Percentiles rank a stretch among this genome's conserved stretches.
Evolutionary conservation across 2,329 filamentous ascomycete genomes (phyloP).

Genomic region (Emergomyces africanus): DNA sequence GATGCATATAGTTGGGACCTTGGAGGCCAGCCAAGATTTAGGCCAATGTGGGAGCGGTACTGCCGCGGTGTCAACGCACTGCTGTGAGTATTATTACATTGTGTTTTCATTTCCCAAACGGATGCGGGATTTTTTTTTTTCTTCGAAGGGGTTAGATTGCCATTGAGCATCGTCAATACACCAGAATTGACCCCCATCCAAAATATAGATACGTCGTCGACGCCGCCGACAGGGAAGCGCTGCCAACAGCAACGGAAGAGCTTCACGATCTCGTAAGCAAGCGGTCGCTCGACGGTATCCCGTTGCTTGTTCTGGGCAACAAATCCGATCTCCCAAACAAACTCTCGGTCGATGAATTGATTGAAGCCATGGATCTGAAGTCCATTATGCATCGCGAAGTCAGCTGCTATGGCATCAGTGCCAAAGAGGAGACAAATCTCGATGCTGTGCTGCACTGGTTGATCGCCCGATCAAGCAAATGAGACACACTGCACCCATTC

Average conservation of each 20-base stretch:
- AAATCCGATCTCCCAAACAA: constrained; percentile 92
- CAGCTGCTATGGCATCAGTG: constrained; percentile 96
- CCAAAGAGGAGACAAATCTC: constrained; percentile 96
- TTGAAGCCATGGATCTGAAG: constrained; percentile 83
- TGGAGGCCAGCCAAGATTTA: constrained; percentile 90
- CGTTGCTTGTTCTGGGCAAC: constrained; percentile 87
- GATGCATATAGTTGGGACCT: constrained; percentile 66
- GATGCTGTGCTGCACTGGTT: constrained; percentile 95
- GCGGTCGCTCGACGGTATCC: constrained; percentile 74
- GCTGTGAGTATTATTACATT: constrained; percentile 40
- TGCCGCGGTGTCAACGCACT: constrained; percentile 96
- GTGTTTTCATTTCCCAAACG: background rate
- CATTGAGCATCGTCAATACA: background rate
- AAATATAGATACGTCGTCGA: constrained; percentile 74
- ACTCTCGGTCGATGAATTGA: constrained; percentile 85
- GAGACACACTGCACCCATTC: constrained; percentile 6
- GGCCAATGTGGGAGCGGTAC: constrained; percentile 99
- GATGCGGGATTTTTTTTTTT: background rate
- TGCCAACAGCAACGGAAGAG: constrained; percentile 81
- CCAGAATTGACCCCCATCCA: background rate
- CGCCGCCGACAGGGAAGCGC: constrained; percentile 69
- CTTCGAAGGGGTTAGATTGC: background rate
- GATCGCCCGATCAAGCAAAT: constrained; percentile 75
- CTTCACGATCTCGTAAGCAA: constrained; percentile 81
- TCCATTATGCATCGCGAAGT: constrained; percentile 84